Base-by-base conservation (phyloP, 2,329 filamentous ascomycete genomes). In the Colletotrichum spaethianum region DNA sequence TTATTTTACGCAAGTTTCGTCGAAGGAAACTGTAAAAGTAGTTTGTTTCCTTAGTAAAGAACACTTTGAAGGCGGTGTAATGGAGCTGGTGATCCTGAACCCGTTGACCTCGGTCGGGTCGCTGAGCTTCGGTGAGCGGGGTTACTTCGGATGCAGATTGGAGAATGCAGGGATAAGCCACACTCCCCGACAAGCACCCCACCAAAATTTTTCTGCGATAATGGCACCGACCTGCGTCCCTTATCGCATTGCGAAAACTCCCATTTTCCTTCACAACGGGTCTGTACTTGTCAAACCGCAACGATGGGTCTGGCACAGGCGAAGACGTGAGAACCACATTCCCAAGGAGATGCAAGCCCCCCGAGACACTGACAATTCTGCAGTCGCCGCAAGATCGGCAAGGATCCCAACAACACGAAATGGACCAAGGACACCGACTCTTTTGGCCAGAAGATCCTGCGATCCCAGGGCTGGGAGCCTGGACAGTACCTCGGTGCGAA, bases 381-480 rank as follows among this genome's bases (percentile, higher is more conserved):
- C 63, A 84, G 81, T 74, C 82, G 79, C 76, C 87, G 87, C 59
- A 97, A 96, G 84, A 91, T 98, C 79, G 93, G 93, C 75, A 89
- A 93, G 80, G 96, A 99, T 83, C 96, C 96, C 9, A 98, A 98
- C 84, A 99, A 98, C 82, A 98, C 94, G 59, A 91, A 90, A 87
- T 99, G 96, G 96, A 92, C 93, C 68, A 92, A 92, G 78, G 93
- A 95, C 80, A 94, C 93, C 75, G 89, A 89, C 68, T 92, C 91
- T 65, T 98, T 96, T 81, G 96, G 96, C 76, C 95, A 98, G 81
- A 94, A 92, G 79, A 96, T 98, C 76, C 91, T 99, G 79, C 90
- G 92, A 61, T 88, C 93, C 20, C 95, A 98, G 78, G 96, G 96
- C 75, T 99, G 96, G 96, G 89, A 92, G 73, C 94, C 95, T 0